A percentile compares a stretch with the other conserved stretches of the same genome.
Conservation (phyloP, 768 basidiomycete species). For the Austroboletus eburneus region DNA sequence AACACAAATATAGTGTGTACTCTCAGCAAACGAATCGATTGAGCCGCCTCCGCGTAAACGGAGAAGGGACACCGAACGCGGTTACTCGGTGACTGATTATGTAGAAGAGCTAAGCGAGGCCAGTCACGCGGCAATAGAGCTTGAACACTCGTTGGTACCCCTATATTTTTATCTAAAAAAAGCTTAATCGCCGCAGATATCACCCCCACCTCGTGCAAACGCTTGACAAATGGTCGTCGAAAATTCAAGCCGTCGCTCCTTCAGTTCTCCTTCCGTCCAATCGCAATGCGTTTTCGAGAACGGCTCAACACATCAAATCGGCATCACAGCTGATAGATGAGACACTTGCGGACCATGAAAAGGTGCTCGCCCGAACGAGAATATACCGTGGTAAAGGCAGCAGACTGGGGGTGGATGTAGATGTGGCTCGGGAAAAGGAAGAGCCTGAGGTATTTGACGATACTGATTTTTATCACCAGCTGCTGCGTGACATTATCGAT, state of each 20-base stretch:
- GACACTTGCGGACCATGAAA: slow-evolving; percentile 52
- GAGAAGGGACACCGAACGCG: slow-evolving; percentile 36
- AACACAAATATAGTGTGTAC: slow-evolving; percentile 37
- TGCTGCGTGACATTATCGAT: slow-evolving; percentile 90
- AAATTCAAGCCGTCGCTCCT: slow-evolving; percentile 90
- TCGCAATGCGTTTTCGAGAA: slow-evolving; percentile 64
- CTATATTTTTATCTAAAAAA: background rate
- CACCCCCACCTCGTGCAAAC: slow-evolving; percentile 75
- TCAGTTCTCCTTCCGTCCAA: slow-evolving; percentile 67
- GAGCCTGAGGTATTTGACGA: slow-evolving; percentile 71
- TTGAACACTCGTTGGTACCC: slow-evolving; percentile 52
- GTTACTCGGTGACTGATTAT: slow-evolving; percentile 6
- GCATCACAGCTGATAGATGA: slow-evolving; percentile 78
- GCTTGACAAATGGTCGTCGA: slow-evolving; percentile 91
- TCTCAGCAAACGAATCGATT: slow-evolving; percentile 45
- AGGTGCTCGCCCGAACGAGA: slow-evolving; percentile 62
- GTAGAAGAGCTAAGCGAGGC: slow-evolving; percentile 38
- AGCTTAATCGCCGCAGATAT: slow-evolving; percentile 34
- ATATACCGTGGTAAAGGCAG: slow-evolving; percentile 46
- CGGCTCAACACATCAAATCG: slow-evolving; percentile 53
- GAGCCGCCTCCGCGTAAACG: slow-evolving; percentile 55
- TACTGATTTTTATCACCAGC: slow-evolving; percentile 89
- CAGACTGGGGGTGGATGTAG: slow-evolving; percentile 40
- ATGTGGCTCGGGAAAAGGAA: slow-evolving; percentile 33
- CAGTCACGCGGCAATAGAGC: slow-evolving; percentile 35